These are phyloP conservation scores for Paramyrothecium roridum DNA, from an alignment of 2,329 filamentous ascomycete genomes.

Conservation along the genomic window DNA sequence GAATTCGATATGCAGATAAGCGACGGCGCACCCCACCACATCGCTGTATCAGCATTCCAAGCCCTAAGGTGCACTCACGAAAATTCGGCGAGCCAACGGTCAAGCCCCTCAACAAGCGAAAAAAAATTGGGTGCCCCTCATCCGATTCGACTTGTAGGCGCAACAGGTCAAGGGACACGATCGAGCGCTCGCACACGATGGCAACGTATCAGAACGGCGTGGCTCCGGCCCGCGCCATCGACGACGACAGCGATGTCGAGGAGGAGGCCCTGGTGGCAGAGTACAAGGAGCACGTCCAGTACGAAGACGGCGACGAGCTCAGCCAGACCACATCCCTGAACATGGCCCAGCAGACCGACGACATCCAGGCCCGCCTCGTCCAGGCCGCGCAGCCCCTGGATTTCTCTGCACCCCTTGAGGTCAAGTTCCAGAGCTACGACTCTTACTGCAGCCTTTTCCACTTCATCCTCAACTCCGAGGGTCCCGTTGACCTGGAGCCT, in stretches of 20 bases:
- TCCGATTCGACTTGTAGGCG: conserved; percentile 19
- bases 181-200: conserved; percentile 39
- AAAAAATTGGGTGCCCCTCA: conserved; percentile 32
- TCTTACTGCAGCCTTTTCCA: conserved; percentile 99
- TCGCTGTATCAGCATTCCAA: conserved; percentile 29
- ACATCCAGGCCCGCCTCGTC: conserved; percentile 87
- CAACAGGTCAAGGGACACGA: conserved; percentile 20
- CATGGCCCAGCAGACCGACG: conserved; percentile 74
- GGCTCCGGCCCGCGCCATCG: conserved; percentile 57
- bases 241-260: conserved; percentile 89
- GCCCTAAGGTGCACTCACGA: conserved; percentile 32
- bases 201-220: conserved; percentile 60
- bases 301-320: conserved; percentile 79
- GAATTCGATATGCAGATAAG: conserved; percentile 23
- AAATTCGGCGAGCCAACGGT: conserved; percentile 25
- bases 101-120: conserved; percentile 25
- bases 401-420: conserved; percentile 91
- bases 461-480: conserved; percentile 98
- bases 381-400: conserved; percentile 93
- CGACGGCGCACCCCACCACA: conserved; percentile 13
- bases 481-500: conserved; percentile 95
- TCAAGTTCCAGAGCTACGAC: conserved; percentile 98
- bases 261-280: conserved; percentile 95
- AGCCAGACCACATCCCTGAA: conserved; percentile 70
- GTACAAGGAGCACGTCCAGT: conserved; percentile 94